Evolutionary conservation across 139 green algal species (phyloP), one percentile per base, ranked within the genome.

Genomic region (Axilococcus clingmanii): DNA sequence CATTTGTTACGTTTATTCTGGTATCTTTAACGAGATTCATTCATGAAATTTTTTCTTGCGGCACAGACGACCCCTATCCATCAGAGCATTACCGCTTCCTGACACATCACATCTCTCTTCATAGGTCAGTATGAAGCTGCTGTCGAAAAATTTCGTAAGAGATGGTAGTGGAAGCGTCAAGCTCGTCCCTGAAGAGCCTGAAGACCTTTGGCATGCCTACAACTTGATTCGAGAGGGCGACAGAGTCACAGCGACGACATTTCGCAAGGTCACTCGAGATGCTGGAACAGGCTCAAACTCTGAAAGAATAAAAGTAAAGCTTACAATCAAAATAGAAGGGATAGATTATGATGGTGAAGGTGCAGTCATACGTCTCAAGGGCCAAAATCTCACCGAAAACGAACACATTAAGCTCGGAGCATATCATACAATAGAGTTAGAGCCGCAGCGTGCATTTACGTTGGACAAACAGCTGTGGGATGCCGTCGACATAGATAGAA

Each of bases 141-240:
- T 90, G 7, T 41, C 66, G 4, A 66, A 72, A 25, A 63, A 59
- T 11, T 77, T 77, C 15, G 30, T 33, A 9, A 79, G 78, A 40
- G 66, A 74, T 19, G 75, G 65, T 1, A 65, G 68, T 6, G 87
- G 86, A 16, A 60, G 52, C 16, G 62, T 84, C 43, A 90, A 90
- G 51, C 42, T 95, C 33, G 57, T 91, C 15, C 52, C 85, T 3
- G 85, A 95, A 40, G 78, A 94, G 60, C 79, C 64, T 5, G 89
- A 97, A 69, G 89, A 97, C 65, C 71, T 97, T 63, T 97, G 89
- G 89, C 86, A 95, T 47, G 56, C 69, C 9, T 95, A 85, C 60
- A 95, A 95, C 55, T 52, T 95, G 14, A 59, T 91, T 2, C 55
- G 83, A 2, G 64, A 74, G 41, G 85, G 83, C 3, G 86, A 95